These are phyloP conservation scores for Dactylonectria estremocensis DNA, from an alignment of 2,329 filamentous ascomycete species.

Conservation along the genomic window DNA sequence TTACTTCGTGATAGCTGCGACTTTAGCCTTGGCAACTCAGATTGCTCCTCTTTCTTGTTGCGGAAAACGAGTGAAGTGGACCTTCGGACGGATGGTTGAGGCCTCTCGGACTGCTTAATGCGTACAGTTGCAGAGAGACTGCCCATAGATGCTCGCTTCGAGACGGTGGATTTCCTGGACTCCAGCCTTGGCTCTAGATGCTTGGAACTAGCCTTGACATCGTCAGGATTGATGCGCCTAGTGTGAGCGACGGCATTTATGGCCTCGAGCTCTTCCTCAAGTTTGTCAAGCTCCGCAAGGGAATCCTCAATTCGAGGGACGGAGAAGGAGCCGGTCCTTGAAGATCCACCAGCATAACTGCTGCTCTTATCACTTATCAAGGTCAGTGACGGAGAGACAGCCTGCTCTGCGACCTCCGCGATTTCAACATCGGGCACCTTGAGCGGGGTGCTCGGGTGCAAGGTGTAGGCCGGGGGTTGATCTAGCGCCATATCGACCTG, in stretches of 20 bases:
- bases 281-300: constrained; percentile 72
- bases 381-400: constrained; percentile 53
- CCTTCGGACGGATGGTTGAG: constrained; percentile 59
- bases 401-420: constrained; percentile 48
- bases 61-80: constrained; percentile 58
- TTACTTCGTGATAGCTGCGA: constrained; percentile 40
- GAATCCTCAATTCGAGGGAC: constrained; percentile 74
- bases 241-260: constrained; percentile 59
- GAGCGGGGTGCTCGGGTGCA: constrained; percentile 40
- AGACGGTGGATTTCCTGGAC: constrained; percentile 27
- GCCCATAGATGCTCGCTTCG: constrained; percentile 51
- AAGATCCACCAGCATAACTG: constrained; percentile 55
- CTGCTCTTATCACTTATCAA: constrained; percentile 50
- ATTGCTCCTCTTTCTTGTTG: constrained; percentile 43
- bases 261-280: constrained; percentile 74
- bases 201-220: constrained; percentile 24
- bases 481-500: constrained; percentile 44
- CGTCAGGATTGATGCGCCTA: constrained; percentile 49
- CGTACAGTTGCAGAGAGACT: constrained; percentile 58
- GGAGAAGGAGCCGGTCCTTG: constrained; percentile 51
- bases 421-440: constrained; percentile 50
- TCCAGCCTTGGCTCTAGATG: constrained; percentile 39
- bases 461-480: constrained; percentile 46
- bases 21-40: constrained; percentile 34
- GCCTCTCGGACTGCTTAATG: constrained; percentile 56